Percentiles rank a stretch among this genome's conserved stretches.
Conservation (phyloP, 768 basidiomycete genomes). For the Trametes gibbosa region DNA sequence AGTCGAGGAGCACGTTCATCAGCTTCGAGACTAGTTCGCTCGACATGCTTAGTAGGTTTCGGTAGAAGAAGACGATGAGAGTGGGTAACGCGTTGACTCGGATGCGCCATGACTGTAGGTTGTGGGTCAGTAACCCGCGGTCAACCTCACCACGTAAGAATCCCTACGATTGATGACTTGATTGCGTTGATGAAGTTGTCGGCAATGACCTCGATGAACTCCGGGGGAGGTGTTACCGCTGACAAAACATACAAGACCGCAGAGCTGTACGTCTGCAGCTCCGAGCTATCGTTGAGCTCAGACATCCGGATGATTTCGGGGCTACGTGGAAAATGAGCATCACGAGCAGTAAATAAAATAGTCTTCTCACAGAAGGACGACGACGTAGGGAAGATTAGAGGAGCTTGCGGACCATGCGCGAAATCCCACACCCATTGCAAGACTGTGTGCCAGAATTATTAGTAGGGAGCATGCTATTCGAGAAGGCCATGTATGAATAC, state of each 20-base stretch:
- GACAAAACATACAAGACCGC: slow-evolving; percentile 81
- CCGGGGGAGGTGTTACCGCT: slow-evolving; percentile 68
- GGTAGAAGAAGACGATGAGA: slow-evolving; percentile 87
- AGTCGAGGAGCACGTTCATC: slow-evolving; percentile 81
- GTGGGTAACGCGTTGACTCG: slow-evolving; percentile 86
- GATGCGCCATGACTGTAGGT: slow-evolving; percentile 83
- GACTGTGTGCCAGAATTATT: slow-evolving; percentile 40
- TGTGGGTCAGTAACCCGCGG: not conserved
- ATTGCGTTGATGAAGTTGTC: slow-evolving; percentile 66
- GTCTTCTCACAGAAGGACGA: slow-evolving; percentile 66
- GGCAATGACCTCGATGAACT: slow-evolving; percentile 60
- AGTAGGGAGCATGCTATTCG: not conserved
- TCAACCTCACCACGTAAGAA: slow-evolving; percentile 5
- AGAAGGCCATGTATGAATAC: slow-evolving; percentile 21
- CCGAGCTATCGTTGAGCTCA: slow-evolving; percentile 82
- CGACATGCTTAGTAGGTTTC: slow-evolving; percentile 78
- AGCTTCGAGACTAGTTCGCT: slow-evolving; percentile 63
- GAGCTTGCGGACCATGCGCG: slow-evolving; percentile 72
- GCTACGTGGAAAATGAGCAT: slow-evolving; percentile 38
- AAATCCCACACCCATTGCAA: slow-evolving; percentile 79
- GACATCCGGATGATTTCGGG: slow-evolving; percentile 89
- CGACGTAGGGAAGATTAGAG: slow-evolving; percentile 75
- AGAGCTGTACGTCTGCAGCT: slow-evolving; percentile 78
- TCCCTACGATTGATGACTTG: slow-evolving; percentile 69
- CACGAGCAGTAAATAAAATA: not conserved